These are phyloP conservation scores for Saturnispora zaruensis DNA, from an alignment of 805 yeast genomes.

Conservation along the genomic window DNA sequence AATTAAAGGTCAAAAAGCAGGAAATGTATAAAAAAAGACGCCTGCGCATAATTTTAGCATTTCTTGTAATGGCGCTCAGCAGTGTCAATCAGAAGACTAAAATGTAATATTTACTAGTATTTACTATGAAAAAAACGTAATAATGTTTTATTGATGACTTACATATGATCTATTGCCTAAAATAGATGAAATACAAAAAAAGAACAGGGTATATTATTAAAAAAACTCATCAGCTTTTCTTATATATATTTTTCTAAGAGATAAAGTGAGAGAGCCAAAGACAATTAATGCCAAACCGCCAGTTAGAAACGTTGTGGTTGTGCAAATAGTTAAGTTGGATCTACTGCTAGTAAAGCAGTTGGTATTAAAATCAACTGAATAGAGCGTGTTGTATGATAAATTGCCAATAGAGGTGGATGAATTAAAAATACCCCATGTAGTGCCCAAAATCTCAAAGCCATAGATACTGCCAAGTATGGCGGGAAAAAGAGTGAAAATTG, in stretches of 20 bases:
- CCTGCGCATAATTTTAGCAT: not conserved
- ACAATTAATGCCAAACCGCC: slow-evolving; percentile 21
- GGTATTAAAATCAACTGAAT: slow-evolving; percentile 56
- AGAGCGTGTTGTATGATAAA: slow-evolving; percentile 47
- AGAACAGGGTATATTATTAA: slow-evolving; percentile 6
- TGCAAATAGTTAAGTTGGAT: slow-evolving; percentile 20
- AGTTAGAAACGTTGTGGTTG: slow-evolving; percentile 26
- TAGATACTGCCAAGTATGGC: slow-evolving; percentile 75
- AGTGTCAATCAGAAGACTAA: no score
- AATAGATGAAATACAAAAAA: not conserved
- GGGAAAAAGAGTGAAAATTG: slow-evolving; percentile 78
- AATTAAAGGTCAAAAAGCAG: not conserved
- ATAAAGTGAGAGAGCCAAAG: slow-evolving; percentile 20
- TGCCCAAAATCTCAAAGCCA: slow-evolving; percentile 84
- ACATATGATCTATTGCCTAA: not conserved
- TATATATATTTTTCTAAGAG: slow-evolving; percentile 19
- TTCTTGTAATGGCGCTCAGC: not conserved
- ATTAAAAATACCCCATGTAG: slow-evolving; percentile 87
- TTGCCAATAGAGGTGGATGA: slow-evolving; percentile 52
- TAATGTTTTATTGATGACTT: not conserved
- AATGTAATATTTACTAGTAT: no score
- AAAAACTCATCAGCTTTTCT: slow-evolving; percentile 22
- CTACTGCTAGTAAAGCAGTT: slow-evolving; percentile 22
- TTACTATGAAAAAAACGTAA: no score
- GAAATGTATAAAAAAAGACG: not conserved